Conservation (phyloP, 129 eudicot species). For the Helianthus annuus region HanXRQr2.0-SUNRISE NC_035449.2:52837917-52838416, state of each 20-base stretch:
- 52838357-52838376: constrained; percentile 6
- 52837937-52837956: neutral
- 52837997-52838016: neutral
- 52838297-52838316: neutral
- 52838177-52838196: constrained; percentile 98
- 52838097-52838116: neutral
- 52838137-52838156: neutral
- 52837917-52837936: too few relatives aligned
- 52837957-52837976: too few relatives aligned
- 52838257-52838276: neutral
- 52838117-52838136: neutral
- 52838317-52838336: constrained; percentile 11
- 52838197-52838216: constrained; percentile 44
- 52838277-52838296: neutral
- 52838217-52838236: constrained; percentile 98
- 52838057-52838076: neutral
- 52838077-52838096: neutral
- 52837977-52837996: neutral
- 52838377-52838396: neutral
- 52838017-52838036: neutral
- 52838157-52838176: constrained; percentile 46
- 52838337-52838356: neutral
- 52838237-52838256: constrained; percentile 49
- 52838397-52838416: neutral
- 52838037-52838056: neutral